Conservation (phyloP, 176 grass and related monocot genomes). For the Triticum dicoccoides region DNA sequence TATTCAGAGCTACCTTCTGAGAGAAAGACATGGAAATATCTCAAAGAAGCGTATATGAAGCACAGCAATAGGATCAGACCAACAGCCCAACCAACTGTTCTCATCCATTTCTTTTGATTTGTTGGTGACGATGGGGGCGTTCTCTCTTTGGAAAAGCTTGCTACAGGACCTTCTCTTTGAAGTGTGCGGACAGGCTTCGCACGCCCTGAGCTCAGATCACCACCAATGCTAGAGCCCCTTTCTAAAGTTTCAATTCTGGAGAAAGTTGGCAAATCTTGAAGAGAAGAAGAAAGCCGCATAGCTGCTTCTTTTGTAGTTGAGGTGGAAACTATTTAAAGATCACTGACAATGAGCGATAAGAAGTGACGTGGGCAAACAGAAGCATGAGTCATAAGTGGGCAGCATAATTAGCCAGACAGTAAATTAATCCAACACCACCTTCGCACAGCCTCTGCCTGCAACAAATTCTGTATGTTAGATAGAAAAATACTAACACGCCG, state of each 20-base stretch:
- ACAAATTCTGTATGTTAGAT: slow-evolving; percentile 18
- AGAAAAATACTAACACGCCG: neutral
- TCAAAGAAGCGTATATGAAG: slow-evolving; percentile 60
- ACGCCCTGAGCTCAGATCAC: slow-evolving; percentile 47
- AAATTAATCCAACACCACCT: slow-evolving; percentile 13
- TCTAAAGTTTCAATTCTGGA: slow-evolving; percentile 61
- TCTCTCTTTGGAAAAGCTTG: slow-evolving; percentile 94
- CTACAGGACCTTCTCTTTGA: slow-evolving; percentile 60
- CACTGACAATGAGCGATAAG: slow-evolving; percentile 7
- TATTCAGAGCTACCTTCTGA: slow-evolving; percentile 77
- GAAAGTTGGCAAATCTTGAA: slow-evolving; percentile 83
- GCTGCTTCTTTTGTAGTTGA: slow-evolving; percentile 15
- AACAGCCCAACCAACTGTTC: slow-evolving; percentile 44
- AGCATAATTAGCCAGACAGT: neutral
- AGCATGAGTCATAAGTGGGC: slow-evolving; percentile 24
- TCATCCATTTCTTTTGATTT: slow-evolving; percentile 73
- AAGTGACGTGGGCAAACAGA: neutral
- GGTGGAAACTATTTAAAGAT: slow-evolving; percentile 9
- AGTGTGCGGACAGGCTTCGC: slow-evolving; percentile 59
- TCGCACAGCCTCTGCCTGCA: slow-evolving; percentile 15
- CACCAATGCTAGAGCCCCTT: slow-evolving; percentile 49
- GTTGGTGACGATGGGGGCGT: slow-evolving; percentile 73
- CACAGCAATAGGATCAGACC: slow-evolving; percentile 47
- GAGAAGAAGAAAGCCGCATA: slow-evolving; percentile 85
- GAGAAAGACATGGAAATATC: slow-evolving; percentile 66